phyloP scores from a whole-genome alignment of 768 basidiomycete species.

The Phylloporus sp. region DNA sequence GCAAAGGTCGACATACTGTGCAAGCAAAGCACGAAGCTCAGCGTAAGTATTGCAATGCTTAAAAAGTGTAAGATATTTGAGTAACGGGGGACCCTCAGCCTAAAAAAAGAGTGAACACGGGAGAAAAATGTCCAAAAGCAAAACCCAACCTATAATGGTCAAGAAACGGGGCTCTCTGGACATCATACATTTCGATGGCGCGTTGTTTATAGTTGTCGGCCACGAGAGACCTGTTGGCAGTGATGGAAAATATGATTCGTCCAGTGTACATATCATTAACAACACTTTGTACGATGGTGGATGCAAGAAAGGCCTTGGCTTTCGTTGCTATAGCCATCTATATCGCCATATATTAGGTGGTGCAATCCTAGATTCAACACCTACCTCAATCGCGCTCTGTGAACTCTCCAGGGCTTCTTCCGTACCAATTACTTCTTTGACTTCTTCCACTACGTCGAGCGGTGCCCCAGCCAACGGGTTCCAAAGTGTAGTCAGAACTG shows the following conservation, averaged over 20 bases:
- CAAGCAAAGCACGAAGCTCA: slow-evolving; percentile 70
- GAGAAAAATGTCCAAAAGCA: not conserved
- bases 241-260: slow-evolving; percentile 61
- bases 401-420: slow-evolving; percentile 57
- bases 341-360: not conserved
- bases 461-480: slow-evolving; percentile 79
- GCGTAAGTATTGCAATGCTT: slow-evolving; percentile 63
- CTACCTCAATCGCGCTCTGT: slow-evolving; percentile 82
- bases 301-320: slow-evolving; percentile 78
- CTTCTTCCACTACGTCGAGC: slow-evolving; percentile 57
- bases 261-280: slow-evolving; percentile 85
- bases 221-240: slow-evolving; percentile 66
- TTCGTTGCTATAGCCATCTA: slow-evolving; percentile 87
- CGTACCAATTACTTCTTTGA: slow-evolving; percentile 51
- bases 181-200: slow-evolving; percentile 69
- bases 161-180: slow-evolving; percentile 61
- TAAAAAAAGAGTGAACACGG: slow-evolving; percentile 21
- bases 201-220: slow-evolving; percentile 86
- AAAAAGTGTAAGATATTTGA: slow-evolving; percentile 72
- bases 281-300: slow-evolving; percentile 80
- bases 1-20: slow-evolving; percentile 46
- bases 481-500: slow-evolving; percentile 79
- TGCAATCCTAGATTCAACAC: slow-evolving; percentile 20
- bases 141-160: slow-evolving; percentile 70
- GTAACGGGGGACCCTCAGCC: slow-evolving; percentile 80